Evolutionary conservation across 257 asterid species (phyloP).

Genomic region (Solanum etuberosum): DNA sequence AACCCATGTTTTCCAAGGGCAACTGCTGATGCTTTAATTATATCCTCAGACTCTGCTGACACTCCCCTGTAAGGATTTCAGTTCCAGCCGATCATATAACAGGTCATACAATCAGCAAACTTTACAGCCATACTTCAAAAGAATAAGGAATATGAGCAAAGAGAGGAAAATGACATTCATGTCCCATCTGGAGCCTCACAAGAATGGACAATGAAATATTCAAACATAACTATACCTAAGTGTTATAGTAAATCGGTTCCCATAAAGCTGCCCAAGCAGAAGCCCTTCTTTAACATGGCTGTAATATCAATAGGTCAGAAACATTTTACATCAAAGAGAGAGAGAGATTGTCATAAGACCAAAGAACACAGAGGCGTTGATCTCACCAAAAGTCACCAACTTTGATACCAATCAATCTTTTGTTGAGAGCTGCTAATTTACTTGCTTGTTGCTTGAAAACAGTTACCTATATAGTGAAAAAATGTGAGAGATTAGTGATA

Average conservation of each 20-base stretch:
- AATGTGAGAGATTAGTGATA: background rate
- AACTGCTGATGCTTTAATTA: constrained; percentile 54
- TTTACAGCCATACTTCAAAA: background rate
- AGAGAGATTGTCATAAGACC: background rate
- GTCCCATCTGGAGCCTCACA: background rate
- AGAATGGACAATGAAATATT: background rate
- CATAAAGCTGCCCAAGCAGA: constrained; percentile 85
- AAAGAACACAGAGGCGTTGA: background rate
- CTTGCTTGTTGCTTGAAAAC: constrained; percentile 83
- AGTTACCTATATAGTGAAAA: constrained; percentile 51
- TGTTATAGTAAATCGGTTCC: constrained; percentile 81
- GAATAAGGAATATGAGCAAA: background rate
- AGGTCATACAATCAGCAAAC: background rate
- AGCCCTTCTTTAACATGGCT: constrained; percentile 90
- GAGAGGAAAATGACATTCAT: background rate
- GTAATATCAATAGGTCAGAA: constrained; percentile 4
- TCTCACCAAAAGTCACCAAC: constrained; percentile 93
- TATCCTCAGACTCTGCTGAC: constrained; percentile 61
- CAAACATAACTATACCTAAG: constrained; percentile 38
- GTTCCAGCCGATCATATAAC: background rate
- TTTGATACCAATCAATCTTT: constrained; percentile 72
- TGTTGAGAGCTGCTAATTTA: constrained; percentile 71
- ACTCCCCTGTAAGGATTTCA: constrained; percentile 48
- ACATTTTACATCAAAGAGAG: background rate
- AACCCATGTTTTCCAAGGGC: constrained; percentile 74